Conservation (phyloP, 2,329 filamentous ascomycete genomes). For the Epichloe typhina region DNA sequence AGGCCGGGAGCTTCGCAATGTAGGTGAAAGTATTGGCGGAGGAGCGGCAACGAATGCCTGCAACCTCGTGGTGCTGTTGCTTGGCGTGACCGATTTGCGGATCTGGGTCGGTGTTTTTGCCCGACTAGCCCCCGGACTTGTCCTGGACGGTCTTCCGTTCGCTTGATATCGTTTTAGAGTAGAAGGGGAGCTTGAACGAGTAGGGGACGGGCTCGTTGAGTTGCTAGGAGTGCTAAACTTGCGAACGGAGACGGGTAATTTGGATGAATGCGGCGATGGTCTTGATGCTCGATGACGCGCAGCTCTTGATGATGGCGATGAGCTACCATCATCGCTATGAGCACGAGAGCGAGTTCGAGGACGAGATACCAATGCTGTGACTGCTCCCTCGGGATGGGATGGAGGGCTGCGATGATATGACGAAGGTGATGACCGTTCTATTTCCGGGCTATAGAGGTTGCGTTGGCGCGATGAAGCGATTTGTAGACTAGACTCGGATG, state of each 20-base stretch:
- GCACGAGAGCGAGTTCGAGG: slow-evolving; percentile 32
- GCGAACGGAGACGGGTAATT: slow-evolving; percentile 32
- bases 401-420: slow-evolving; percentile 44
- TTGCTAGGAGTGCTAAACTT: slow-evolving; percentile 31
- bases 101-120: slow-evolving; percentile 31
- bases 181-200: slow-evolving; percentile 43
- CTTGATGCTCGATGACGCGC: slow-evolving; percentile 20
- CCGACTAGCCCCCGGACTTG: slow-evolving; percentile 23
- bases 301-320: slow-evolving; percentile 10
- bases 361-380: slow-evolving; percentile 6
- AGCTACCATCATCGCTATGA: slow-evolving; percentile 45
- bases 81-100: slow-evolving; percentile 31
- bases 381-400: background rate
- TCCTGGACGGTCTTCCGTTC: slow-evolving; percentile 26
- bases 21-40: slow-evolving; percentile 60
- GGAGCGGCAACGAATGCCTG: slow-evolving; percentile 63
- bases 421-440: slow-evolving; percentile 50
- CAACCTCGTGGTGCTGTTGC: slow-evolving; percentile 45
- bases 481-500: slow-evolving; percentile 58
- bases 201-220: slow-evolving; percentile 36
- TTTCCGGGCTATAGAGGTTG: slow-evolving; percentile 41
- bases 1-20: slow-evolving; percentile 69
- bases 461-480: slow-evolving; percentile 36
- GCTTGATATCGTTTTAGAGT: slow-evolving; percentile 28
- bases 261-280: slow-evolving; percentile 23